Evolutionary conservation across 768 basidiomycete species (phyloP).

Genomic region (Pulveroboletus sp.): DNA sequence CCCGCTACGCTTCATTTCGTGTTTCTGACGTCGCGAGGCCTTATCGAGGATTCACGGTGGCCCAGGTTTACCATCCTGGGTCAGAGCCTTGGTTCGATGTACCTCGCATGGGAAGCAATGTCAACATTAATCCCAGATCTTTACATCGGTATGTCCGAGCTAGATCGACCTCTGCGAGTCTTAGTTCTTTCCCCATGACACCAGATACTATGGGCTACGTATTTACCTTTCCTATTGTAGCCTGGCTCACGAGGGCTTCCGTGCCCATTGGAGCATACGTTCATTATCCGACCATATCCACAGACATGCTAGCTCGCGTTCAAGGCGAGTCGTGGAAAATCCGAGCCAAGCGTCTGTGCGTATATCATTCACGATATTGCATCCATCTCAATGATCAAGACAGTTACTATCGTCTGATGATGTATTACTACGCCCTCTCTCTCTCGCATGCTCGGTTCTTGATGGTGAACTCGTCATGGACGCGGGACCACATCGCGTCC

Average conservation of each 20-base stretch:
- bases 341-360: conserved; percentile 25
- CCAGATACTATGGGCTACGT: conserved; percentile 98
- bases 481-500: conserved; percentile 73
- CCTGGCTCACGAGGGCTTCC: conserved; percentile 45
- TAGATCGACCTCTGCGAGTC: background rate
- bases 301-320: conserved; percentile 88
- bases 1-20: conserved; percentile 71
- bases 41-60: conserved; percentile 84
- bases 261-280: conserved; percentile 86
- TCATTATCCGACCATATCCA: conserved; percentile 96
- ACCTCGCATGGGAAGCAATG: conserved; percentile 81
- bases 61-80: conserved; percentile 87
- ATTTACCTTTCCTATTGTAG: conserved; percentile 82
- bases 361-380: background rate
- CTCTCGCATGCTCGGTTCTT: conserved; percentile 70
- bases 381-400: background rate
- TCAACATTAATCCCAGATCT: conserved; percentile 77
- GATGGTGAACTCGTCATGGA: conserved; percentile 98
- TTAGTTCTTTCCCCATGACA: background rate
- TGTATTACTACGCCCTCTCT: conserved; percentile 74
- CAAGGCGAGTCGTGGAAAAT: conserved; percentile 26
- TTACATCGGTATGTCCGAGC: conserved; percentile 66
- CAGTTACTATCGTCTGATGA: conserved; percentile 88
- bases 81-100: conserved; percentile 86
- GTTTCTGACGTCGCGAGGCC: conserved; percentile 62